phyloP scores from a whole-genome alignment of 768 basidiomycete species.

The Erythrobasidium yunnanense region DNA sequence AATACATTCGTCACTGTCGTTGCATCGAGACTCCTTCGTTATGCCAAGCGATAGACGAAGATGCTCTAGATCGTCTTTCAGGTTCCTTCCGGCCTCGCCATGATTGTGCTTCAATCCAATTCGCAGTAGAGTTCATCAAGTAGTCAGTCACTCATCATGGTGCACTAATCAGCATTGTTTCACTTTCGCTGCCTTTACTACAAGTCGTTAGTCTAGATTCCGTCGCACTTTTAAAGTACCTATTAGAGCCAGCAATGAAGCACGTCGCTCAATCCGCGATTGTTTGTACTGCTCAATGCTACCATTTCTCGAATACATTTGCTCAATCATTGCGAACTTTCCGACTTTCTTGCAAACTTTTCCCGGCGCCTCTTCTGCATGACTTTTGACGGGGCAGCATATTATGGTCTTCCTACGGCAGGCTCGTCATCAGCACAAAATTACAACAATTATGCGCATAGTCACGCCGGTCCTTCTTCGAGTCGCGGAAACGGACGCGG shows the following conservation, averaged over 20 bases:
- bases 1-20: constrained; percentile 45
- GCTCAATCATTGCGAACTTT: neutral
- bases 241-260: no score
- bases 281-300: no score
- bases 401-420: constrained; percentile 9
- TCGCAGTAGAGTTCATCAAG: no score
- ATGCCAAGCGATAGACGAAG: constrained; percentile 29
- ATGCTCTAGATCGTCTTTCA: no score
- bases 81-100: no score
- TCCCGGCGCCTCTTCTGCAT: neutral
- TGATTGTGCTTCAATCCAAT: no score
- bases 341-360: neutral
- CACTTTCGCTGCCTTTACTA: no score
- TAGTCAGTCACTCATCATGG: no score
- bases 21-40: constrained; percentile 31
- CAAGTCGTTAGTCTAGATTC: no score
- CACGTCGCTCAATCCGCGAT: no score
- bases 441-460: neutral
- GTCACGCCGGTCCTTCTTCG: neutral
- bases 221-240: no score
- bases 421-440: neutral
- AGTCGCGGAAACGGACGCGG: neutral
- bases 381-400: constrained; percentile 12
- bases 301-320: neutral
- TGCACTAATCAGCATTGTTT: no score